Base-by-base conservation (phyloP, 768 basidiomycete genomes). In the Leccinum arenicola region DNA sequence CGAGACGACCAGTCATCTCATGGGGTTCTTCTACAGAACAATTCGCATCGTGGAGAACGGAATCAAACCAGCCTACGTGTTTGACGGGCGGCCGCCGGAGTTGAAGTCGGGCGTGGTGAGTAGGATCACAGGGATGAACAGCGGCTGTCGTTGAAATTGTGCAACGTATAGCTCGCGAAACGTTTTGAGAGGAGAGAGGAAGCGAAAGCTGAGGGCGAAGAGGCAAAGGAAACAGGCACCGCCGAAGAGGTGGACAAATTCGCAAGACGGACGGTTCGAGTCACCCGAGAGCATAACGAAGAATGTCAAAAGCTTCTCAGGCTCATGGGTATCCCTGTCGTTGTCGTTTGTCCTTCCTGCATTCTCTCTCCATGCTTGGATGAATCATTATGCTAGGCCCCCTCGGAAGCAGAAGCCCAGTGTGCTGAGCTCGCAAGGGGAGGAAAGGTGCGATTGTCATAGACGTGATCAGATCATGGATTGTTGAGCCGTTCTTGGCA, bases 21-120 rank as follows among this genome's bases (percentile, higher is more conserved):
- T 98, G 95, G 97, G 97, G 0, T 90, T 98, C 74, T 99, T 99
- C 77, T 98, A 98, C 69, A 84, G 95, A 40, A 99, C 97, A 0
- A 92, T 99, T 59, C 84, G 97, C 23, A 98, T 99, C 72, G 95
- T 95, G 17, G 97, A 99, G 76, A 96, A 98, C 64, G 97, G 97
- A 4, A 94, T 99, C 71, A 99, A 99, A 69, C 95, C 96, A 0
- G 89, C 89, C 35, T 98, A 98, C 74, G 93, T 99, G 35, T 99
- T 99, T 64, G 97, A 99, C 74, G 97, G 97, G 21, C 96, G 95
- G 73, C 97, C 97, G 2, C 97, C 97, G 50, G 95, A 98, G 67
- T 75, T 99, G 77, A 99, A 99, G 77, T 88, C 93, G 57, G 93
- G 93, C 54, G 95, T 98, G 68, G 96, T 99, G 68, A 69, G 93